Evolutionary conservation across 108 stramenopile species (phyloP).

Genomic region (Nitzschia sp.): DNA sequence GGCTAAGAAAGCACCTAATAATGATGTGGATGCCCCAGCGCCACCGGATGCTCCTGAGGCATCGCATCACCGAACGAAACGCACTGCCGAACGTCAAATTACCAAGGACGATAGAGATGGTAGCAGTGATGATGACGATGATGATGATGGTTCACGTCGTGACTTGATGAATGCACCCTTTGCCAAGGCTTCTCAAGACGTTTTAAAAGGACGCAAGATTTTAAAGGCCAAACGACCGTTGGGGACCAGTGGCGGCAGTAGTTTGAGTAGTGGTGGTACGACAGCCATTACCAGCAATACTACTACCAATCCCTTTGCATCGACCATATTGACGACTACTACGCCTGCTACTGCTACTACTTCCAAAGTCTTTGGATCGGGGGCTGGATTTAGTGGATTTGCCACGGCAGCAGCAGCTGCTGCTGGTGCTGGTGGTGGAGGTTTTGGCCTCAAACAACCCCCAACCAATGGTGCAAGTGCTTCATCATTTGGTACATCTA

Average conservation of each 20-base stretch:
- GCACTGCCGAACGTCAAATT: conserved; percentile 44
- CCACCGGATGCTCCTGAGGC: neutral
- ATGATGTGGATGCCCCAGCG: neutral
- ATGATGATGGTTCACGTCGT: neutral
- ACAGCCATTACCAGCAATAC: neutral
- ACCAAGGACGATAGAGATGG: conserved; percentile 51
- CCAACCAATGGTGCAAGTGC: conserved; percentile 4
- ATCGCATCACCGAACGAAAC: conserved; percentile 39
- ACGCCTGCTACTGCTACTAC: neutral
- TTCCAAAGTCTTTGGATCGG: conserved; percentile 34
- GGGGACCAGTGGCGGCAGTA: neutral
- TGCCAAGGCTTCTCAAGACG: conserved; percentile 36
- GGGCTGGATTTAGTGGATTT: conserved; percentile 29
- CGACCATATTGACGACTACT: neutral
- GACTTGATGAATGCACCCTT: conserved; percentile 6
- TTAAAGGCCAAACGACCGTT: conserved; percentile 42
- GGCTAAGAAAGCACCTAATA: no score
- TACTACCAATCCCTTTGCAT: conserved; percentile 11
- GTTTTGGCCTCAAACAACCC: no score
- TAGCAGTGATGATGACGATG: conserved; percentile 18
- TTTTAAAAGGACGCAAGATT: conserved; percentile 37
- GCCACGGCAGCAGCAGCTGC: neutral
- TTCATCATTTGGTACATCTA: neutral
- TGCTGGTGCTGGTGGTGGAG: neutral
- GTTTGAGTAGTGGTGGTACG: conserved; percentile 14